Evolutionary conservation across 768 basidiomycete species (phyloP).

Genomic region (Crassisporium funariophilum): DNA sequence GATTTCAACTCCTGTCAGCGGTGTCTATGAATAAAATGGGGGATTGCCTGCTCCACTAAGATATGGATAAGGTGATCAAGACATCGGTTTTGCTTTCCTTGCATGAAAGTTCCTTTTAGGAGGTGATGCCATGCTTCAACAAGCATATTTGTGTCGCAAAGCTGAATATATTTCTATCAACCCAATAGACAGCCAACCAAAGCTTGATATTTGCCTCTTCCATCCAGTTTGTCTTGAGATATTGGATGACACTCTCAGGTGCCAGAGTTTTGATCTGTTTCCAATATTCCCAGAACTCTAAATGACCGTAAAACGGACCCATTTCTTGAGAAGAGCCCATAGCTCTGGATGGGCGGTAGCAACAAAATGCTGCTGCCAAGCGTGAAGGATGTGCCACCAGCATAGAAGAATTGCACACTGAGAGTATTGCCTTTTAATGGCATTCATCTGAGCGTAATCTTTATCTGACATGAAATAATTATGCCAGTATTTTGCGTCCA

Average conservation of each 20-base stretch:
- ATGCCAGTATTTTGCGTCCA: not conserved
- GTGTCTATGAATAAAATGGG: constrained; percentile 13
- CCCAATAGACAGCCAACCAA: constrained; percentile 13
- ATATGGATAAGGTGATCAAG: constrained; percentile 19
- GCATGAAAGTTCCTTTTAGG: constrained; percentile 24
- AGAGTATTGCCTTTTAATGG: not conserved
- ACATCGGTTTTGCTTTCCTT: constrained; percentile 20
- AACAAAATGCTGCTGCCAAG: constrained; percentile 29
- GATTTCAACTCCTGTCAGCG: constrained; percentile 10
- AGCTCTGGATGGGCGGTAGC: constrained; percentile 12
- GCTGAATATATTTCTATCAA: constrained; percentile 13
- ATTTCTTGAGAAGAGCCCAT: constrained; percentile 22
- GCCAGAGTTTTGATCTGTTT: constrained; percentile 12
- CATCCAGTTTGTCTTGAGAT: constrained; percentile 22
- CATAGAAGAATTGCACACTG: constrained; percentile 16
- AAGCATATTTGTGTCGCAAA: constrained; percentile 27
- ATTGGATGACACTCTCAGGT: constrained; percentile 13
- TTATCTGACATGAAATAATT: constrained; percentile 4
- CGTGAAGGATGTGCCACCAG: constrained; percentile 34
- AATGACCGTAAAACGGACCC: constrained; percentile 18
- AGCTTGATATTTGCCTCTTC: not conserved
- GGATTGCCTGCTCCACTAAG: constrained; percentile 10
- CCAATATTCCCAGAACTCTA: constrained; percentile 20
- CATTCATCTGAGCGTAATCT: constrained; percentile 6
- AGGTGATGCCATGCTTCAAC: constrained; percentile 29